A percentile compares a stretch with the other conserved stretches of the same genome.
These are phyloP conservation scores for Arthrobotrys entomopaga DNA, from an alignment of 2,329 filamentous ascomycete genomes.

Conservation along the genomic window DNA sequence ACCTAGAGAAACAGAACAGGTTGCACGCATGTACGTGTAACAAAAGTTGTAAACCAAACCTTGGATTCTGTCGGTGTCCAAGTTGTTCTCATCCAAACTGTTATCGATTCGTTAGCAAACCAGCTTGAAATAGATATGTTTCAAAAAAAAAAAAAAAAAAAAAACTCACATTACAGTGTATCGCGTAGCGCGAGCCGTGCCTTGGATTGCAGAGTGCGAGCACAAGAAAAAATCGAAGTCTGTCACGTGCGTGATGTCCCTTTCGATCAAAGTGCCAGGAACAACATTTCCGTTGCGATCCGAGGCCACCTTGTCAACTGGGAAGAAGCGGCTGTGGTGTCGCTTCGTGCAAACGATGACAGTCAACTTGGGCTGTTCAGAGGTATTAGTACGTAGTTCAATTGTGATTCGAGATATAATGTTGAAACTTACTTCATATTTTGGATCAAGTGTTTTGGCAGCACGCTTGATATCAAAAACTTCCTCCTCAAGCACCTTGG, in stretches of 20 bases:
- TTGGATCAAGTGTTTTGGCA: conserved; percentile 50
- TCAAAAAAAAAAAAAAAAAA: background rate
- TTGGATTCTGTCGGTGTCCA: conserved; percentile 76
- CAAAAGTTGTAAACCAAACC: conserved; percentile 93
- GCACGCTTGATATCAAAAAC: conserved; percentile 74
- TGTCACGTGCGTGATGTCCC: conserved; percentile 87
- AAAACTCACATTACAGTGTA: conserved; percentile 77
- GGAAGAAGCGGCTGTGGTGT: conserved; percentile 94
- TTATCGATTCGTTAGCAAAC: conserved; percentile 3
- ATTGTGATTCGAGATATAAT: conserved; percentile 27
- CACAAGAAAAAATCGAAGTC: conserved; percentile 87
- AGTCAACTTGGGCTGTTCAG: conserved; percentile 74
- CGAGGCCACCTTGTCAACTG: conserved; percentile 67
- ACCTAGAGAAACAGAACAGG: conserved; percentile 85
- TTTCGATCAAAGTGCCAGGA: conserved; percentile 87
- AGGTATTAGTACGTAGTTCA: conserved; percentile 6
- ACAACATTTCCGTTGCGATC: conserved; percentile 84
- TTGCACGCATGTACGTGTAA: conserved; percentile 91
- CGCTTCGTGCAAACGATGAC: conserved; percentile 92
- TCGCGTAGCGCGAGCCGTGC: conserved; percentile 89
- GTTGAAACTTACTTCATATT: conserved; percentile 18
- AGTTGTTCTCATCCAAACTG: conserved; percentile 75
- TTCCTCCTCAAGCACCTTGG: conserved; percentile 81
- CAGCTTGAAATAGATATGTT: background rate
- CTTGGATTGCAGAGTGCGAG: conserved; percentile 84